Evolutionary conservation across 2,329 filamentous ascomycete genomes (phyloP).

Genomic region (Didymella glomerata): DNA sequence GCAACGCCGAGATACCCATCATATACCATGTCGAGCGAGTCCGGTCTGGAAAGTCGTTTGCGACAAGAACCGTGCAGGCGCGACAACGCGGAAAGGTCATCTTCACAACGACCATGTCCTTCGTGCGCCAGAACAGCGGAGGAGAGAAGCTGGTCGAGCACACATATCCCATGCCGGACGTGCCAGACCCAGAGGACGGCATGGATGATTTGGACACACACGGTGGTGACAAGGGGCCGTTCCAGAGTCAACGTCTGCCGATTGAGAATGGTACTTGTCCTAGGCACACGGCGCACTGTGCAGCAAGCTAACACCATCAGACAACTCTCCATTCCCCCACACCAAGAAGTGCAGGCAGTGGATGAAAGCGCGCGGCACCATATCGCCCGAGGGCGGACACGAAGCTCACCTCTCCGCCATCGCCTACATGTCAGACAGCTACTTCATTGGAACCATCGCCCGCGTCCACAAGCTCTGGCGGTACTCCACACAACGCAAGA

Average conservation of each 20-base stretch:
- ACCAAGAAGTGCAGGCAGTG: conserved; percentile 73
- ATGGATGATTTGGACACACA: conserved; percentile 44
- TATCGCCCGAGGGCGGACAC: conserved; percentile 76
- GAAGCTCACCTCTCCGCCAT: conserved; percentile 86
- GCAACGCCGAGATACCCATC: conserved; percentile 83
- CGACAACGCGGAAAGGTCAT: conserved; percentile 87
- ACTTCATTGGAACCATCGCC: conserved; percentile 89
- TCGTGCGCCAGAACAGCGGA: conserved; percentile 72
- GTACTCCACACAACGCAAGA: conserved; percentile 63
- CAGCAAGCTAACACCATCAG: conserved; percentile 38
- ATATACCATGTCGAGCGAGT: conserved; percentile 96
- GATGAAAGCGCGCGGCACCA: conserved; percentile 77
- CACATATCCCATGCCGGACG: conserved; percentile 62
- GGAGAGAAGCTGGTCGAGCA: conserved; percentile 70
- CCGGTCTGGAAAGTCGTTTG: conserved; percentile 86
- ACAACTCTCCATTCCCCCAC: conserved; percentile 63
- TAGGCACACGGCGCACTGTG: conserved; percentile 10
- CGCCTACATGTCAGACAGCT: conserved; percentile 91
- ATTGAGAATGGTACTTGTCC: conserved; percentile 61
- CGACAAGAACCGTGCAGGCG: conserved; percentile 95
- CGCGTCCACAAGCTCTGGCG: conserved; percentile 83
- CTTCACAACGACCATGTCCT: conserved; percentile 94
- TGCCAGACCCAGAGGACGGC: conserved; percentile 56
- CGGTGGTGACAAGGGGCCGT: conserved; percentile 58
- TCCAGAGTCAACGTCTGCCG: conserved; percentile 65